phyloP scores from a whole-genome alignment of 257 asterid genomes.

The Nicotiana sylvestris region DNA sequence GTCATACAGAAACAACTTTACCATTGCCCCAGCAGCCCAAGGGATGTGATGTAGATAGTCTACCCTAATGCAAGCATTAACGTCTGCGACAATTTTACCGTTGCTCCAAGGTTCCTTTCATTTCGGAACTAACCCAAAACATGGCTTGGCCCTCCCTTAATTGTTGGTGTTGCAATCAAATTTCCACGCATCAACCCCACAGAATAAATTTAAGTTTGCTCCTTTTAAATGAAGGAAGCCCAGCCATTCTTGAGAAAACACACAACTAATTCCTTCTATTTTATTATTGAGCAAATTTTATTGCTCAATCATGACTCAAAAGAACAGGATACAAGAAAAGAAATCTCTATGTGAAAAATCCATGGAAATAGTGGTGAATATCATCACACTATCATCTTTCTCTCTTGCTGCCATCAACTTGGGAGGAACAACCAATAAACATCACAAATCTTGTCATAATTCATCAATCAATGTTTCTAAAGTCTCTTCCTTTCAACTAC shows the following conservation, averaged over 20 bases:
- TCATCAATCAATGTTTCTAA: neutral
- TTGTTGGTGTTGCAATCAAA: neutral
- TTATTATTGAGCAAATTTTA: neutral
- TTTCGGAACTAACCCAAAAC: neutral
- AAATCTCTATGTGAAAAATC: constrained; percentile 31
- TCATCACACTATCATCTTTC: constrained; percentile 34
- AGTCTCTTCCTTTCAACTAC: neutral
- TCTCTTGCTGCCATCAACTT: constrained; percentile 24
- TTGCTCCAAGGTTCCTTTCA: neutral
- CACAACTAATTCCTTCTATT: neutral
- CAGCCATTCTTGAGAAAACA: neutral
- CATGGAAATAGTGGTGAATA: constrained; percentile 26
- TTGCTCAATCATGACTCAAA: constrained; percentile 19
- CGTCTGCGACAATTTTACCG: too few species aligned
- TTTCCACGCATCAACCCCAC: constrained; percentile 4
- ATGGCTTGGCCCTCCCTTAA: neutral
- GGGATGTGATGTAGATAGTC: too few species aligned
- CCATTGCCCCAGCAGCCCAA: too few species aligned
- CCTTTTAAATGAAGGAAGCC: neutral
- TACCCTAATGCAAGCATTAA: too few species aligned
- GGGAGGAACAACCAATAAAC: constrained; percentile 9
- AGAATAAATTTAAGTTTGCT: neutral
- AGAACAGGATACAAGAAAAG: constrained; percentile 1
- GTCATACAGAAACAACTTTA: too few species aligned
- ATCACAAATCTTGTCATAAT: neutral